phyloP scores from a whole-genome alignment of 441 rosid genomes.

The Hura crepitans region DNA sequence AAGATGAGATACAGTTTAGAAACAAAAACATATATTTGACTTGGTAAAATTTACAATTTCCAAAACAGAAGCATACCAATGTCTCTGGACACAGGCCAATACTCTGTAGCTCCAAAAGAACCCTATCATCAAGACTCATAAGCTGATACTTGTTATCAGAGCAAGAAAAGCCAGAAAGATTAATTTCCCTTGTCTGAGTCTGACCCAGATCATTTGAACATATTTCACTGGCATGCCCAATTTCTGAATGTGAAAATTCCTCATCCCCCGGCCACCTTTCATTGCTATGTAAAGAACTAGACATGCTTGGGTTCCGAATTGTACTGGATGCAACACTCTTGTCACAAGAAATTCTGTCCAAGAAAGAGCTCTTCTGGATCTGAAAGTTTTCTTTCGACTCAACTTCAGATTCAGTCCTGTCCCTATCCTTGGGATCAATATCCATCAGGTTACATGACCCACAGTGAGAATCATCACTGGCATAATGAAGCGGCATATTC shows the following conservation, averaged over 20 bases:
- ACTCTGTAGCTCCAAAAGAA: conserved; percentile 77
- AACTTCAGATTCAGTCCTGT: conserved; percentile 70
- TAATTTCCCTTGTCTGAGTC: conserved; percentile 42
- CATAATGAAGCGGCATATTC: conserved; percentile 61
- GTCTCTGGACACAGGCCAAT: conserved; percentile 78
- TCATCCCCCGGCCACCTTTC: conserved; percentile 66
- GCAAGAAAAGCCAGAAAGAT: conserved; percentile 37
- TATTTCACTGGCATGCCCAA: conserved; percentile 45
- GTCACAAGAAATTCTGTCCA: conserved; percentile 57
- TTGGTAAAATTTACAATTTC: background rate
- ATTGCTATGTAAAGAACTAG: conserved; percentile 53
- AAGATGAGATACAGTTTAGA: conserved; percentile 15
- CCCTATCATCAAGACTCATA: conserved; percentile 70
- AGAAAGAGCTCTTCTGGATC: conserved; percentile 48
- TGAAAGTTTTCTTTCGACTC: conserved; percentile 62
- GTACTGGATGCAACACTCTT: conserved; percentile 55
- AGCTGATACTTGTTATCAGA: conserved; percentile 58
- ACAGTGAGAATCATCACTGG: conserved; percentile 79
- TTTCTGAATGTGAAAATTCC: conserved; percentile 50
- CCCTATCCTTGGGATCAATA: conserved; percentile 61
- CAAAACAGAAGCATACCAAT: conserved; percentile 49
- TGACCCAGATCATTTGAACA: conserved; percentile 47
- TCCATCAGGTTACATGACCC: conserved; percentile 72
- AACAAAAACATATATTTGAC: conserved; percentile 4
- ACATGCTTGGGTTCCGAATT: conserved; percentile 48